These are phyloP conservation scores for Choiromyces venosus DNA, from an alignment of 495 filamentous ascomycete genomes.

Conservation along the genomic window DNA sequence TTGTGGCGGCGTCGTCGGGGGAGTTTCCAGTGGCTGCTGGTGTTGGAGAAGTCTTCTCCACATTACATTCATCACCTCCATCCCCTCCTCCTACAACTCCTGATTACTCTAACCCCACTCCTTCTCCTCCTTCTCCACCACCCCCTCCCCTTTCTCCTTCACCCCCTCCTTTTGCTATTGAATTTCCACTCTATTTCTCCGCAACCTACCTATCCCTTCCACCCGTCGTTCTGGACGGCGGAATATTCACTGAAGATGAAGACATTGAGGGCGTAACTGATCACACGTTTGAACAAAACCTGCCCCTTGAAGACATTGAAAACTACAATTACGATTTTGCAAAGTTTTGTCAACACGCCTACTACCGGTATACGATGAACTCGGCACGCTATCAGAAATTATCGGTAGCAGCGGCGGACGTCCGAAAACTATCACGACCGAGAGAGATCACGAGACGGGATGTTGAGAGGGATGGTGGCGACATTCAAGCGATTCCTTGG, in stretches of 20 bases:
- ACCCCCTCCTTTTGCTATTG: conserved; percentile 17
- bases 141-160: conserved; percentile 14
- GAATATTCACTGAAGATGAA: conserved; percentile 28
- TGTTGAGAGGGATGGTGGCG: conserved; percentile 56
- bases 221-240: conserved; percentile 11
- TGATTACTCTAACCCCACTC: neutral
- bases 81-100: conserved; percentile 17
- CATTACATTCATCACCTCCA: conserved; percentile 15
- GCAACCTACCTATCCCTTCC: conserved; percentile 6
- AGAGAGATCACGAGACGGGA: conserved; percentile 47
- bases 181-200: conserved; percentile 9
- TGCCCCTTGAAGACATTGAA: conserved; percentile 39
- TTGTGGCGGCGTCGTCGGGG: conserved; percentile 19
- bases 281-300: conserved; percentile 33
- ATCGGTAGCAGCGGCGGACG: conserved; percentile 20
- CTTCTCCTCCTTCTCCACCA: conserved; percentile 14
- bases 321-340: conserved; percentile 41
- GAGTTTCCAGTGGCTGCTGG: conserved; percentile 24
- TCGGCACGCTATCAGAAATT: conserved; percentile 19
- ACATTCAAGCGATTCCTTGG: conserved; percentile 75
- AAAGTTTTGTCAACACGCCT: conserved; percentile 31
- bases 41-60: conserved; percentile 29
- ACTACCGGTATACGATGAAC: conserved; percentile 18
- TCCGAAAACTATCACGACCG: conserved; percentile 43
- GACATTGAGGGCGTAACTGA: conserved; percentile 34